phyloP scores from a whole-genome alignment of 345 rosid genomes.

The Brassica incana region DNA sequence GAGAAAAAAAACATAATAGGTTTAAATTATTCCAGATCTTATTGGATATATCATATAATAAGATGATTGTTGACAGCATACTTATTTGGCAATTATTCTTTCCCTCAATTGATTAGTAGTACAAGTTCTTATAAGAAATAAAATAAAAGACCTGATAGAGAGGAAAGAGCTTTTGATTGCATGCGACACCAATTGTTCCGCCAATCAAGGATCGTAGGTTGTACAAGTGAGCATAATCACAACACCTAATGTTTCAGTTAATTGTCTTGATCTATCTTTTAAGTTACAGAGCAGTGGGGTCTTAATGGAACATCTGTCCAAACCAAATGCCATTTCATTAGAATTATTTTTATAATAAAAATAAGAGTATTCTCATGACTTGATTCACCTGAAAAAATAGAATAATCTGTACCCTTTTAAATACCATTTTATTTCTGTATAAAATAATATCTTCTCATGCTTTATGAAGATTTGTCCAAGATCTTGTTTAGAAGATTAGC shows the following conservation, averaged over 20 bases:
- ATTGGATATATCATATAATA: slow-evolving; percentile 30
- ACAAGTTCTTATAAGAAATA: neutral
- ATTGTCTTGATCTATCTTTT: slow-evolving; percentile 57
- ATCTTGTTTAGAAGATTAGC: slow-evolving; percentile 70
- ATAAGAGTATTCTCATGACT: slow-evolving; percentile 54
- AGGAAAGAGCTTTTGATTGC: slow-evolving; percentile 35
- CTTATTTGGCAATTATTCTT: slow-evolving; percentile 66
- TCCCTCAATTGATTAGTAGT: slow-evolving; percentile 40
- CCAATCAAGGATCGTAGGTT: slow-evolving; percentile 30
- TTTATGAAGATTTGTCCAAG: slow-evolving; percentile 89
- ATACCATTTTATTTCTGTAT: slow-evolving; percentile 46
- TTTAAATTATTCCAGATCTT: slow-evolving; percentile 50
- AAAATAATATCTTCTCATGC: slow-evolving; percentile 64
- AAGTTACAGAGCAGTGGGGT: slow-evolving; percentile 50
- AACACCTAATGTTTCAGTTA: slow-evolving; percentile 31
- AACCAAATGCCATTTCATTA: slow-evolving; percentile 53
- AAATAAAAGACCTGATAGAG: slow-evolving; percentile 45
- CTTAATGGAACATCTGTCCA: slow-evolving; percentile 74
- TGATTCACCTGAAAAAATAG: slow-evolving; percentile 78
- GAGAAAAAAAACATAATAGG: slow-evolving; percentile 12
- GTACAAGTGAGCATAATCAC: slow-evolving; percentile 19
- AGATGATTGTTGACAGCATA: slow-evolving; percentile 62
- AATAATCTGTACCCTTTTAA: slow-evolving; percentile 29
- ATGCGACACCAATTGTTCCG: slow-evolving; percentile 52
- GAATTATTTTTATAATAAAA: slow-evolving; percentile 34